These are phyloP conservation scores for Cymbidium sinense DNA, from an alignment of 106 monocot genomes.

Conservation along the genomic window DNA sequence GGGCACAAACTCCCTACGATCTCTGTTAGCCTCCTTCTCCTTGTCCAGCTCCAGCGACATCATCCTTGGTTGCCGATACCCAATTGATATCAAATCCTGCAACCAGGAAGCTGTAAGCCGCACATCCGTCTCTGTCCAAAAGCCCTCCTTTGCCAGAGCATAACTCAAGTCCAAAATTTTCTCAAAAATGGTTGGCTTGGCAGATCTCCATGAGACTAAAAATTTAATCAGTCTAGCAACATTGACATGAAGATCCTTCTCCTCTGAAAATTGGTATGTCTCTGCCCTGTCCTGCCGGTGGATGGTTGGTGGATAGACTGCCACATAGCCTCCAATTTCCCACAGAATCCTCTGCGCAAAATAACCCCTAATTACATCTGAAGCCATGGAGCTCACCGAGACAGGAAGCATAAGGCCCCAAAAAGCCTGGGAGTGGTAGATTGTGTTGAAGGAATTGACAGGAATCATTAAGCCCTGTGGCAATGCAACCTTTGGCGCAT, in stretches of 20 bases:
- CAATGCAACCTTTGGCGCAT: slow-evolving; percentile 23
- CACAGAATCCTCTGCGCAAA: slow-evolving; percentile 51
- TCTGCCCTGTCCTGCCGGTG: slow-evolving; percentile 21
- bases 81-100: slow-evolving; percentile 47
- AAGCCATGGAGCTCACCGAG: slow-evolving; percentile 46
- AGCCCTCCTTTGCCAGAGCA: slow-evolving; percentile 47
- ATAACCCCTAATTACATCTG: slow-evolving; percentile 46
- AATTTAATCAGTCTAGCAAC: slow-evolving; percentile 41
- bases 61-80: slow-evolving; percentile 43
- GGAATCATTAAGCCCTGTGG: slow-evolving; percentile 36
- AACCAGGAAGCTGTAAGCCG: slow-evolving; percentile 45
- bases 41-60: slow-evolving; percentile 38
- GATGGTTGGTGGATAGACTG: slow-evolving; percentile 47
- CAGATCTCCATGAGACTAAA: slow-evolving; percentile 38
- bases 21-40: slow-evolving; percentile 30
- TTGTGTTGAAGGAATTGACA: slow-evolving; percentile 48
- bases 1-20: slow-evolving; percentile 41
- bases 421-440: slow-evolving; percentile 43
- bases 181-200: slow-evolving; percentile 33
- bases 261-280: slow-evolving; percentile 41
- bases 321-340: slow-evolving; percentile 52
- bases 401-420: slow-evolving; percentile 54
- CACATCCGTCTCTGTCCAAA: slow-evolving; percentile 53
- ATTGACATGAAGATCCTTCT: slow-evolving; percentile 62
- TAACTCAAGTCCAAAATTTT: slow-evolving; percentile 43